Evolutionary conservation across 495 filamentous ascomycete species (phyloP), one percentile per base, ranked within the genome.

Genomic region (Staphylotrichum tortipilum): DNA sequence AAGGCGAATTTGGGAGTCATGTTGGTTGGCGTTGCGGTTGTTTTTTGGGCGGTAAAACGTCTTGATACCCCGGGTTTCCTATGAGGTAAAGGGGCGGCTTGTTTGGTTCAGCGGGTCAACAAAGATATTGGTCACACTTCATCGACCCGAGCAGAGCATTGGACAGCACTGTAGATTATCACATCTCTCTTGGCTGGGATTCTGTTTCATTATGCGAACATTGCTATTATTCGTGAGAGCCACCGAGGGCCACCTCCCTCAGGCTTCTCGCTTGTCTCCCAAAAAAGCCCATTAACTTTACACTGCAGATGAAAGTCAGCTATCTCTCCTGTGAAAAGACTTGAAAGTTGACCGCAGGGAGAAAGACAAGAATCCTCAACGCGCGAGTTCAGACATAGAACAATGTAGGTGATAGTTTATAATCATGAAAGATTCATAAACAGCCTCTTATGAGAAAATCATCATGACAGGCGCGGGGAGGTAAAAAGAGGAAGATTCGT

Each of bases 351-450:
- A 28, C 15, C 17, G 21, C 12, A 12, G 3, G 4, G 5, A 18
- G 14, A 43, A 23, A 21, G 0, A 10, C n/a, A 7, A 17, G 18
- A 34, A 14, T 19, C 7, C 4, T 15, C 1, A 3, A 17, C 1
- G 11, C 23, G 19, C 18, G 42, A 15, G 21, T 44, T 56, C 54
- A 56, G 54, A 48, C 11, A 44, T 37, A 56, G 54, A 55, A 55
- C 52, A 55, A 55, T 55, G 52, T 55, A 55, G 42, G 53, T 46
- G 40, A 47, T 50, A 18, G 47, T 41, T 52, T 50, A 40, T 49
- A 50, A 55, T 55, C 47, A 55, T 55, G 3, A 38, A 28, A 18
- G 37, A 55, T 50, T 55, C 54, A 56, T 56, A 52, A 56, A 56
- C 54, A 56, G 54, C 54, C 54, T 56, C 54, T 44, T 56, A 28